These are phyloP conservation scores for Komagataea norvegica DNA, from an alignment of 1,139 yeast species.

Conservation along the genomic window DNA sequence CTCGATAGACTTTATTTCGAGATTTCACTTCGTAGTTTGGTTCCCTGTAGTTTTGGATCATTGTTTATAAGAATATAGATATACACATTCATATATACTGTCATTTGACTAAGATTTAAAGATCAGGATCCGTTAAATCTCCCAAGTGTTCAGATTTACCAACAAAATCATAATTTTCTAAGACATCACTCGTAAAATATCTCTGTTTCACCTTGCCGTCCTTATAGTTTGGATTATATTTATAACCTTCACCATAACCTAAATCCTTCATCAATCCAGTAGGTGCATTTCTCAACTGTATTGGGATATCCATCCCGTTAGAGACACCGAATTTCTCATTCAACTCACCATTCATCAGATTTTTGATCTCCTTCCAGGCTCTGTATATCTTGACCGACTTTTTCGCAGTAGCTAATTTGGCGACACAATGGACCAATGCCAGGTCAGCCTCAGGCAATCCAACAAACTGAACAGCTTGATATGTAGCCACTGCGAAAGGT, in stretches of 20 bases:
- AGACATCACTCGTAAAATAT: conserved; percentile 54
- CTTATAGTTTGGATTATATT: conserved; percentile 76
- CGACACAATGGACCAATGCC: conserved; percentile 87
- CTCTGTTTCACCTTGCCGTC: conserved; percentile 72
- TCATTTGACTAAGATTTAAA: conserved; percentile 5
- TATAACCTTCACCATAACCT: conserved; percentile 81
- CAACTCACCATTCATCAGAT: conserved; percentile 52
- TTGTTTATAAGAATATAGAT: not conserved
- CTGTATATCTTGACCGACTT: conserved; percentile 83
- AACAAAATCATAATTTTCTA: conserved; percentile 31
- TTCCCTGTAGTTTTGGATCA: too few relatives aligned
- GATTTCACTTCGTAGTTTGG: too few relatives aligned
- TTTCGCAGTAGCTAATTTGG: conserved; percentile 76
- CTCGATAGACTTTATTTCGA: too few relatives aligned
- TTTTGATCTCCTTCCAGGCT: conserved; percentile 66
- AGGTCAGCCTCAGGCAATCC: conserved; percentile 97
- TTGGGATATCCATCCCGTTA: conserved; percentile 60
- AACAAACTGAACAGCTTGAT: conserved; percentile 83
- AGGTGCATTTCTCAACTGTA: conserved; percentile 91
- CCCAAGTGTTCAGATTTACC: conserved; percentile 40
- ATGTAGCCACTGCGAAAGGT: conserved; percentile 83
- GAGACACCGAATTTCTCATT: conserved; percentile 27
- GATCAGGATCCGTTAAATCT: conserved; percentile 32
- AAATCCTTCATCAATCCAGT: conserved; percentile 82
- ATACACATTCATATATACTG: not conserved